A percentile compares a stretch with the other conserved stretches of the same genome.
phyloP scores from a whole-genome alignment of 345 rosid species.

The Hypericum androsaemum region DNA sequence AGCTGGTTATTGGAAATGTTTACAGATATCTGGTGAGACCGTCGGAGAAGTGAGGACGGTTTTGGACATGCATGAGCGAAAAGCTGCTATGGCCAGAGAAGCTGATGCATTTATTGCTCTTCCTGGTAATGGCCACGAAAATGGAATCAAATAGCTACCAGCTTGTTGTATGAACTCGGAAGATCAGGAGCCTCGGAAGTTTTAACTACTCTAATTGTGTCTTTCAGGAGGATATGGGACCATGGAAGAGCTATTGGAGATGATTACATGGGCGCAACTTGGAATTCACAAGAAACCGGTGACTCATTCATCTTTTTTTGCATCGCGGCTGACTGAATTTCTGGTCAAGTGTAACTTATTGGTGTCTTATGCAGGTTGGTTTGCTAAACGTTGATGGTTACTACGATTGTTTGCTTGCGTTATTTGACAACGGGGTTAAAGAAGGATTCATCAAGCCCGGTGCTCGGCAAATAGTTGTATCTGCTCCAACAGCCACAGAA shows the following conservation, averaged over 20 bases:
- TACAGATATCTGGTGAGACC: conserved; percentile 79
- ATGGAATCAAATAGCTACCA: no score
- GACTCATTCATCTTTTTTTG: conserved; percentile 17
- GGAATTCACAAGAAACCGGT: conserved; percentile 94
- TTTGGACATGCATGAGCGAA: conserved; percentile 89
- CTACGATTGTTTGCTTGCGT: conserved; percentile 62
- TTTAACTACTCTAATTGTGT: conserved; percentile 1
- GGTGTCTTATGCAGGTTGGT: conserved; percentile 50
- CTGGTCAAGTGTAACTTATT: conserved; percentile 1
- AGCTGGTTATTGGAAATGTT: conserved; percentile 10
- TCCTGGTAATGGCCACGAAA: conserved; percentile 44
- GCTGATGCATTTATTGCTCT: conserved; percentile 93
- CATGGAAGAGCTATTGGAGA: conserved; percentile 91
- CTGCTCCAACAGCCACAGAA: conserved; percentile 78
- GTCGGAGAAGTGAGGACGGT: conserved; percentile 82
- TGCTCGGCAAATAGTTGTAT: conserved; percentile 72
- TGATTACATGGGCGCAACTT: conserved; percentile 97
- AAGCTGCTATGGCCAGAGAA: conserved; percentile 96
- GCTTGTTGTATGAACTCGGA: no score
- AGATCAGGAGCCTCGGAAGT: no score
- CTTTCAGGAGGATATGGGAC: conserved; percentile 89
- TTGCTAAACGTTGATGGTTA: conserved; percentile 90
- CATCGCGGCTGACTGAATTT: not conserved
- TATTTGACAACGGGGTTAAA: conserved; percentile 85
- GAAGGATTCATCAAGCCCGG: conserved; percentile 89